Conservation (phyloP, 371 early-diverging fungal species). For the Apophysomyces trapeziformis region DNA sequence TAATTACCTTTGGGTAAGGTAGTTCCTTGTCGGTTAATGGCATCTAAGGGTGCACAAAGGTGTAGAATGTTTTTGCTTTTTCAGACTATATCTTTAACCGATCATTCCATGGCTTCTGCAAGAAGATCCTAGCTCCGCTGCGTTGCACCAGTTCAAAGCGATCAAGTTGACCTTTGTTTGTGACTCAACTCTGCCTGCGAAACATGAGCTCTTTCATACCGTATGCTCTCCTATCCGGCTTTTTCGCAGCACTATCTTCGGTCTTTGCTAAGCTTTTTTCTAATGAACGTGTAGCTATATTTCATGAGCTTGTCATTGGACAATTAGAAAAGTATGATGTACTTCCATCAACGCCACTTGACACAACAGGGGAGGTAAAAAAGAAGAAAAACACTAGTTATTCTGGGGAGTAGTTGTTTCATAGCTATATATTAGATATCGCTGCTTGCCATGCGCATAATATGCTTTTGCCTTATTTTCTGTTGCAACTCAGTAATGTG, state of each 20-base stretch:
- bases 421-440: conserved; percentile 25
- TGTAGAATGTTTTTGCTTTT: too few species aligned
- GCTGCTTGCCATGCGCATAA: conserved; percentile 47
- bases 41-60: too few species aligned
- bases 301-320: conserved; percentile 18
- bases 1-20: too few species aligned
- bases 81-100: too few species aligned
- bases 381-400: background rate
- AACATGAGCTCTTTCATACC: conserved; percentile 38
- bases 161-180: too few species aligned
- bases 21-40: too few species aligned
- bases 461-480: conserved; percentile 63
- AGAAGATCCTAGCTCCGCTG: too few species aligned
- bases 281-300: conserved; percentile 54
- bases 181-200: background rate
- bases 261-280: conserved; percentile 79
- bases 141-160: too few species aligned
- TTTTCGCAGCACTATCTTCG: conserved; percentile 75
- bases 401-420: background rate
- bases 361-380: conserved; percentile 25
- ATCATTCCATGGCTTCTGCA: too few species aligned
- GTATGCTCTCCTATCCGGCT: conserved; percentile 63
- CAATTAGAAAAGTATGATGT: conserved; percentile 4
- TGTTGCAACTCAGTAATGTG: conserved; percentile 81
- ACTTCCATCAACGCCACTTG: background rate